Evolutionary conservation across 352 stramenopile genomes (phyloP), one percentile per base, ranked within the genome.

Genomic region (Pythium rhizo-oryzae): DNA sequence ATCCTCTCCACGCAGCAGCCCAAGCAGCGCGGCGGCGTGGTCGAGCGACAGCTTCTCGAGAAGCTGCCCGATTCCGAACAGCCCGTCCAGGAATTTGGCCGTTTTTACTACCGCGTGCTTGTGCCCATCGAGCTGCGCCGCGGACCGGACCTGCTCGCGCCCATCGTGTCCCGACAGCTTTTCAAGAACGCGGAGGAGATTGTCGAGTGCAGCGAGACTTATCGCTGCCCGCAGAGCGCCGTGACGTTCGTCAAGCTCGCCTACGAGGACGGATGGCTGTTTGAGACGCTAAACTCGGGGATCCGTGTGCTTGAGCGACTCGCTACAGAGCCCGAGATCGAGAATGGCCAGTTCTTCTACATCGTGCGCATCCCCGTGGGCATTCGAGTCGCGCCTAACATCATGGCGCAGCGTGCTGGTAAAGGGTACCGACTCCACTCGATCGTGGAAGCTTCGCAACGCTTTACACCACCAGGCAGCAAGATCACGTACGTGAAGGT

Each of bases 401-500:
- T 94, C 70, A 94, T 94, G 87, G 85, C 84, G 3, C 83, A 91
- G 63, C 82, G 87, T 11, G 84, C 86, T 1, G 87, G 87, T 21
- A 93, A 94, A 53, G 87, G 87, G 2, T 94, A 86, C 56, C 88
- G 90, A 47, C 64, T 94, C 33, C 85, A 94, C 72, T 93, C 83
- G 62, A 90, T 94, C 44, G 87, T 94, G 8, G 84, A 94, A 76
- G 87, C 78, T 2, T 93, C 87, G 24, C 84, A 94, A 68, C 77
- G 87, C 9, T 94, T 94, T 69, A 94, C 87, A 11, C 87, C 87
- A 0, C 83, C 84, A 18, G 83, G 84, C 1, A 93, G 84, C 62
- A 91, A 91, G 56, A 91, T 94, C 64, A 93, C 87, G 51, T 94
- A 94, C 41, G 84, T 94, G 19, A 85, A 86, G n/a, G 80, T 94